phyloP scores from a whole-genome alignment of 345 rosid genomes.

The Brassica rapa region DNA sequence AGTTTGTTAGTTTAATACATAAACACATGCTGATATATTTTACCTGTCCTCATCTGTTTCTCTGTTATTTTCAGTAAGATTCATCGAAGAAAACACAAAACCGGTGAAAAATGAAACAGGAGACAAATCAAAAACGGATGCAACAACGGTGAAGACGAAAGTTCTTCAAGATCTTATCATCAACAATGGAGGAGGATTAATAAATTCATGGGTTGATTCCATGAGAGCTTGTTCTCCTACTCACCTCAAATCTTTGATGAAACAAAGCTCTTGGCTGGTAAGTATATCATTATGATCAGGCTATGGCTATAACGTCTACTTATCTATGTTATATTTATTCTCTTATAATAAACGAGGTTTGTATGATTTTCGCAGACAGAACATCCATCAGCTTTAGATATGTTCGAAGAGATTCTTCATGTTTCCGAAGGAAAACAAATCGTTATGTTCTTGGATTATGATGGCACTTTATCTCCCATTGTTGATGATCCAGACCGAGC shows the following conservation, averaged over 20 bases:
- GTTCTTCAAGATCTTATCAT: slow-evolving; percentile 41
- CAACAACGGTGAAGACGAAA: slow-evolving; percentile 25
- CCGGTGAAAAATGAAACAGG: slow-evolving; percentile 53
- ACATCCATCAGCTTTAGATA: slow-evolving; percentile 85
- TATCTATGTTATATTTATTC: slow-evolving; percentile 37
- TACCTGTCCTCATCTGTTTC: slow-evolving; percentile 6
- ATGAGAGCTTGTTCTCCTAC: slow-evolving; percentile 96
- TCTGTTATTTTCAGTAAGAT: slow-evolving; percentile 40
- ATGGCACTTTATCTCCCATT: slow-evolving; percentile 93
- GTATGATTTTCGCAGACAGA: slow-evolving; percentile 57
- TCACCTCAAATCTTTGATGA: slow-evolving; percentile 46
- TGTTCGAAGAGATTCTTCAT: slow-evolving; percentile 68
- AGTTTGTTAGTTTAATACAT: background rate
- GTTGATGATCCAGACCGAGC: slow-evolving; percentile 96
- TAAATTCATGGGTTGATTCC: slow-evolving; percentile 73
- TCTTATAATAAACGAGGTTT: slow-evolving; percentile 34
- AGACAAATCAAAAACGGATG: slow-evolving; percentile 29
- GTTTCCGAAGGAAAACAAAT: slow-evolving; percentile 76
- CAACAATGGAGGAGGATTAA: slow-evolving; percentile 49
- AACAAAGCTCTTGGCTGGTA: slow-evolving; percentile 41
- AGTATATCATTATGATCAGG: slow-evolving; percentile 41
- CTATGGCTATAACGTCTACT: slow-evolving; percentile 56
- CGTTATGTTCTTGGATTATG: slow-evolving; percentile 92
- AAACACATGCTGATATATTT: background rate
- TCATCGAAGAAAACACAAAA: slow-evolving; percentile 41